These are phyloP conservation scores for Fusarium nematophilum DNA, from an alignment of 2,329 filamentous ascomycete species.

Conservation along the genomic window DNA sequence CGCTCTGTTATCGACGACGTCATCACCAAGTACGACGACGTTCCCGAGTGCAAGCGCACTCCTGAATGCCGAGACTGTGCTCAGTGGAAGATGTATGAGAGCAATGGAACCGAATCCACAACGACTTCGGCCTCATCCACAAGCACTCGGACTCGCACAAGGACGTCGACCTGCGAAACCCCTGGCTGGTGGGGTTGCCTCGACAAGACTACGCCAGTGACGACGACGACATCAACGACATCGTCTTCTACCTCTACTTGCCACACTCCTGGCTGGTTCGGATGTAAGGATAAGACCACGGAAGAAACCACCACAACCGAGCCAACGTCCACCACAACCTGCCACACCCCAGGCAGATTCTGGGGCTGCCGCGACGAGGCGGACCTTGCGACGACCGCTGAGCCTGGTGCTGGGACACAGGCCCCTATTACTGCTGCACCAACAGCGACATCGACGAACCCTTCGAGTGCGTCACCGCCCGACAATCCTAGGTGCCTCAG, in stretches of 20 bases:
- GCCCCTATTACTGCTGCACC: constrained; percentile 48
- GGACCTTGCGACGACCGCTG: constrained; percentile 48
- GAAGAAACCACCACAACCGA: constrained; percentile 51
- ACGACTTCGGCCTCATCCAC: constrained; percentile 69
- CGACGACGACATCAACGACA: constrained; percentile 54
- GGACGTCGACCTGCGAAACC: constrained; percentile 89
- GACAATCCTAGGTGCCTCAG: constrained; percentile 48
- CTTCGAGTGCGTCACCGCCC: constrained; percentile 37
- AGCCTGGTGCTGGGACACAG: constrained; percentile 44
- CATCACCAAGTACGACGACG: constrained; percentile 82
- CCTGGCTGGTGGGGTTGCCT: constrained; percentile 92
- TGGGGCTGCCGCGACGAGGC: constrained; percentile 65
- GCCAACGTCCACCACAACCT: constrained; percentile 50
- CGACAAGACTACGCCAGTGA: constrained; percentile 69
- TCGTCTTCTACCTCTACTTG: constrained; percentile 67
- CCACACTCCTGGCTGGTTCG: constrained; percentile 74
- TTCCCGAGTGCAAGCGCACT: constrained; percentile 81
- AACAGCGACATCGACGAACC: constrained; percentile 44
- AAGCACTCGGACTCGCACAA: constrained; percentile 75
- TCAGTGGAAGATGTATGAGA: constrained; percentile 94
- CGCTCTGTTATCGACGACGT: constrained; percentile 89
- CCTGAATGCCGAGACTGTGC: constrained; percentile 89
- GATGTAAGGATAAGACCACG: constrained; percentile 65
- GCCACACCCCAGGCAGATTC: constrained; percentile 65
- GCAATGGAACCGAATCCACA: constrained; percentile 84